Evolutionary conservation across 2,329 filamentous ascomycete species (phyloP), one percentile per base, ranked within the genome.

Genomic region (Penicillium hesseltinei): DNA sequence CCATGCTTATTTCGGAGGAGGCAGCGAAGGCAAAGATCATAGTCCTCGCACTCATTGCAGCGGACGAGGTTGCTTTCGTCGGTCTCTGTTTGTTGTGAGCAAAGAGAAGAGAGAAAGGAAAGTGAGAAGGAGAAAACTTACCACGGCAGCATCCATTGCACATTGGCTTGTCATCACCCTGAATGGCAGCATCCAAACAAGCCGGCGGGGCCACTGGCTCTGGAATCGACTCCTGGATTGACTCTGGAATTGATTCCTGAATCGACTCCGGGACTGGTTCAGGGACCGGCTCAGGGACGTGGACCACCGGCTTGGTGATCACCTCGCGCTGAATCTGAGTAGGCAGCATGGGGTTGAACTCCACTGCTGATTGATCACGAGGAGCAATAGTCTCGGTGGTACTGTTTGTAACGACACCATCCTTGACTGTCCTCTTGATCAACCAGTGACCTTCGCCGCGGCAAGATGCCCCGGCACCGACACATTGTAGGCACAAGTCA

Each of bases 1-100:
- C 94, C 93, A 72, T 97, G 93, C 65, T 85, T 84, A 71, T 89
- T 85, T 62, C 81, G 82, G 51, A 84, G 75, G 66, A 96, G 91
- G 80, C 94, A 99, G 40, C 78, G 73, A 68, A 92, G 83, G 83
- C 94, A 99, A 38, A 99, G 84, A 70, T 99, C 94, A 72, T 88
- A 97, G 76, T 99, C 94, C 17, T 90, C 88, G 73, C 94, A 99
- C 21, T 82, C 77, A 8, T 80, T 82, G 81, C 94, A 99, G 69
- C 92, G 92, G 51, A 97, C 84, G 69, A 97, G 95, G 62, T 91
- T 83, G 27, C 82, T 78, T 72, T 96, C 92, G 8, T 86, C 83
- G 54, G 92, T 82, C 71, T 91, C 88, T 84, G 60, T 25, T 23
- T 17, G 46, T 38, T 31, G 11, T 54, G 29, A 57, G 60, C 62